Evolutionary conservation across 768 basidiomycete species (phyloP), one percentile per base, ranked within the genome.

Genomic region (Hemileccinum impolitum): DNA sequence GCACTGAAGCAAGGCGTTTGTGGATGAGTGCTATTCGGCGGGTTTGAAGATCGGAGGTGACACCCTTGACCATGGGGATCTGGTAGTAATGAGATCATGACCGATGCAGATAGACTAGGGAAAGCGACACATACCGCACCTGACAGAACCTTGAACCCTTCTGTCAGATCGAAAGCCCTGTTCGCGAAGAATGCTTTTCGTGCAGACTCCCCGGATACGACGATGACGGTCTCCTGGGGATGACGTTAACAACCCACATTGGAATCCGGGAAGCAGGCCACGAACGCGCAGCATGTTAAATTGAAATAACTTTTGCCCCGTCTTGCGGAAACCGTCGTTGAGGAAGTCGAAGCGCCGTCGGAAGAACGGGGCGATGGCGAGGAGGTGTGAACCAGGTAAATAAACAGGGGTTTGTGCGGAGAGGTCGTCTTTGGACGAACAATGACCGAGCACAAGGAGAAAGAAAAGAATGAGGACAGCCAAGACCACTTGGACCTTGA

Each of bases 61-160:
- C 81, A 36, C 87, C 86, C 58, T 75, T 77, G 56, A 88, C 77
- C 75, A 85, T 80, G 53, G 87, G 87, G 53, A 90, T 83, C 87
- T 89, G 54, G 30, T 46, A 50, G 39, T 46, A 25, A 48, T 46
- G 46, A 43, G 14, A 7, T 53, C 57, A 55, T 41, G 51, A 52
- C 59, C 41, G 25, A 50, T 41, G 48, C 51, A 32, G 60, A 51
- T 45, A 48, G 44, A 50, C 51, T 34, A 45, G 8, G 23, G 26
- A 44, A 45, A 21, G 17, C 25, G 18, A 30, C 17, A 79, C 84
- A 55, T 64, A 89, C 87, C 47, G 84, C 86, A 43, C 87, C 87
- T 43, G 85, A 86, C 52, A 90, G 75, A 59, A 87, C 78, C 59
- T 82, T 85, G 74, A 87, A 90, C 6, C 86, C 87, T 71, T 87